Base-by-base conservation (phyloP, 2,329 filamentous ascomycete species). In the Alternaria ethzedia region DNA sequence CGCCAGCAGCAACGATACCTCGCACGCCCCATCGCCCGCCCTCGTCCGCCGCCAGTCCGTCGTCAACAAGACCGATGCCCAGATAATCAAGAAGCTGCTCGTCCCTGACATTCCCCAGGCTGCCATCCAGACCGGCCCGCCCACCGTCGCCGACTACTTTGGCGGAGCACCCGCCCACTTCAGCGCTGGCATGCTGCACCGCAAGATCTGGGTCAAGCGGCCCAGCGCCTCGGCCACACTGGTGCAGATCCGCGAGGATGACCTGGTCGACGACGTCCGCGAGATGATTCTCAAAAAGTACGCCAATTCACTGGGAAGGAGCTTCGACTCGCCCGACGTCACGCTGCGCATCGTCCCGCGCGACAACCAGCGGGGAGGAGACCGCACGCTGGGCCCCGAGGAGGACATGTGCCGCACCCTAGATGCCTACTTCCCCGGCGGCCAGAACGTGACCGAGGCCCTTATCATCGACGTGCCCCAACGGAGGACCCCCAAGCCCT, bases 171-270 rank as follows among this genome's bases (percentile, higher is more conserved):
- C 80, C 9, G 59, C 73, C 54, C 59, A 67, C 70, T 66, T 76
- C 74, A 70, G 68, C 75, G 65, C 75, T 67, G 59, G 67, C 70
- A 78, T 80, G 78, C 77, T 78, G 69, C 88, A 86, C 61, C 87
- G 93, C 78, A 97, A 97, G 85, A 90, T 98, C 73, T 99, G 96
- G 96, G 95, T 98, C 77, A 96, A 91, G 84, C 88, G 95, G 74
- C 91, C 92, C 20, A 87, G 90, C 68, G 92, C 90, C 63, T 97
- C 95, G 60, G 89, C 95, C 43, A 99, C 96, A 13, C 85, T 96
- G 74, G 91, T 99, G 59, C 89, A 91, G 64, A 91, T 97, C 73
- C 86, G 89, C 71, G 92, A 97, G 74, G 93, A 96, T 73, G 94
- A 97, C 76, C 83, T 98, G 72, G 94, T 98, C 61, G 96, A 99